phyloP scores from a whole-genome alignment of 371 early-diverging fungal species.

The Mucor velutinosus region DNA sequence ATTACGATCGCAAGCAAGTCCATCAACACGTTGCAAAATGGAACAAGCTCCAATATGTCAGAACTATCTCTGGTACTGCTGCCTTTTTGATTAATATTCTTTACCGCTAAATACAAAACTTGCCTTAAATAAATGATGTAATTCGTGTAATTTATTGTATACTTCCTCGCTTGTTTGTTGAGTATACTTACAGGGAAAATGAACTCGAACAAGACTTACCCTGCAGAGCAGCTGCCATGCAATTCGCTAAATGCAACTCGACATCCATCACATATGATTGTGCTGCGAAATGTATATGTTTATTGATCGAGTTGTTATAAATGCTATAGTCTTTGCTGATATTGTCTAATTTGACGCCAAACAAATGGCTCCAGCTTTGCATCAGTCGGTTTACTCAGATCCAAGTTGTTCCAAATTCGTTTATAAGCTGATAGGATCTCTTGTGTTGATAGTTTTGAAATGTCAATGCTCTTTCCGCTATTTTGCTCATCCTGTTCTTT shows the following conservation, averaged over 20 bases:
- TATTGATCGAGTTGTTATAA: not conserved
- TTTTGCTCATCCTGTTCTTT: not conserved
- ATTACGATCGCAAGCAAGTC: constrained; percentile 13
- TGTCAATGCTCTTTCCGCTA: not conserved
- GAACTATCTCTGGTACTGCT: constrained; percentile 17
- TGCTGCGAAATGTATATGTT: not conserved
- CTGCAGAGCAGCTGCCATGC: no score
- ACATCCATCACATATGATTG: no score
- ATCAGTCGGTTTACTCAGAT: constrained; percentile 10
- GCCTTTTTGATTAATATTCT: constrained; percentile 20
- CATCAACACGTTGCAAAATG: constrained; percentile 11
- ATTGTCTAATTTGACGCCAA: constrained; percentile 23
- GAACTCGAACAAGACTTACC: no score
- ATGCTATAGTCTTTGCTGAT: not conserved
- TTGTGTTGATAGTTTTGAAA: not conserved
- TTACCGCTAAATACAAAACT: not conserved
- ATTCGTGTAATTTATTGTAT: not conserved
- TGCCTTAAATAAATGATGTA: not conserved
- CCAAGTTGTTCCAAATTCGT: constrained; percentile 22
- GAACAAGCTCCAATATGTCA: constrained; percentile 12
- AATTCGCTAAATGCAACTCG: no score
- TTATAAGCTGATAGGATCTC: constrained; percentile 14
- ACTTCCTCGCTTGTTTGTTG: not conserved
- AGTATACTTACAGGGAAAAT: no score
- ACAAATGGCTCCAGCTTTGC: constrained; percentile 21